Evolutionary conservation across 75 land plant genomes (phyloP), one percentile per base, ranked within the genome.

Genomic region (Picea sitchensis): DNA sequence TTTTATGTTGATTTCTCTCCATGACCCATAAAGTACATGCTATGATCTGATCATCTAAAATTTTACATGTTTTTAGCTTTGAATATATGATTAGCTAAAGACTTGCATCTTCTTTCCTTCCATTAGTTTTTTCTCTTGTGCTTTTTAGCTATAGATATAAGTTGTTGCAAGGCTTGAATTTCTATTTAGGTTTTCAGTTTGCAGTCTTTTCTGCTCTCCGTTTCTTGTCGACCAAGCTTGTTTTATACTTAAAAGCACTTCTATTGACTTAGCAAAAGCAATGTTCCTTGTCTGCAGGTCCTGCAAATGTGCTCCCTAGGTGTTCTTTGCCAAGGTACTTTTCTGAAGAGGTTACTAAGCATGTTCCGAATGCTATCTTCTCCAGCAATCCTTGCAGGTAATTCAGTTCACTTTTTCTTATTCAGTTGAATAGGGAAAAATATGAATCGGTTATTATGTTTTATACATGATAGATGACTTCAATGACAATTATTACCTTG

Each of bases 371-470:
- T 83, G 93, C 94, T 14, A 82, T 92, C 26, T 98, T 95, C 61
- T 80, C 86, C 3, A 96, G 95, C 74, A 98, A 98, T 76, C 99
- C 99, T 44, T 98, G 99, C 99, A 96, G 99, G 99, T 96, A 15
- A 76, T 30, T 59, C 23, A 47, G 54, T 80, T 80, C 80, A 20
- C 56, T 13, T 71, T 17, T 13, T 75, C 34, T 75, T 56, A 26
- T 56, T 56, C 23, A 23, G 54, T 44, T 71, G 13, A 9, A 56
- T 12, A n/a, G 47, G 54, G 17, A 14, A 13, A 58, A 15, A 47
- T 75, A 30, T n/a, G 36, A 58, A 44, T 63, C 44, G 3, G 15
- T 32, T 20, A 38, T 30, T 64, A 78, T 34, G 32, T 47, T 44
- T 26, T 58, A 23, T 60, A 17, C 34, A 17, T 60, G 54, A 72